Evolutionary conservation across 1,284 basidiomycete genomes (phyloP), one percentile per base, ranked within the genome.

Genomic region (Tilletia walkeri): DNA sequence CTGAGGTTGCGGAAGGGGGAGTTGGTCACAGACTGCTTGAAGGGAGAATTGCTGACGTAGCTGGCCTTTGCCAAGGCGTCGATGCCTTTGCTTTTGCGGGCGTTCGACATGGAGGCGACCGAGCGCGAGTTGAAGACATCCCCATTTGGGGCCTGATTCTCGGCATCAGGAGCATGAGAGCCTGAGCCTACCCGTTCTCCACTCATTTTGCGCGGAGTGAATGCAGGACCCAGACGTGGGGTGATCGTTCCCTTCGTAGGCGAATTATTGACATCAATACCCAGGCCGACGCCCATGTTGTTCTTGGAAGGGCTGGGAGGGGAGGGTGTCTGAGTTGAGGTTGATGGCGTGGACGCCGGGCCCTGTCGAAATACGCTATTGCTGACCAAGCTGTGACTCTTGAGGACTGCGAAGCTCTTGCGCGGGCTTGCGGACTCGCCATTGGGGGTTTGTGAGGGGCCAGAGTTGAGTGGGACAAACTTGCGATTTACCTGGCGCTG

Each of bases 11-110:
- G 41, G 82, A 78, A 63, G 68, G 56, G n/a, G 70, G 77, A 78
- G 38, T 70, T 70, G 41, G 82, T 82, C 14, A 74, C 73, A 0
- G 82, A 78, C 47, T 82, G 80, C 78, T 92, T 93, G 87, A 97
- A 97, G 54, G 79, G 77, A 30, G 79, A 80, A 61, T 80, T 81
- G 74, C 71, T 73, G 68, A 81, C 80, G 68, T 72, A 76, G 69
- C 71, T 76, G 24, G 72, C 73, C 47, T 73, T 69, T 49, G 75
- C 71, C 16, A 81, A 76, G 10, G 53, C 65, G 24, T 72, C 70
- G 69, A 75, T 69, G 18, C 70, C 73, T 47, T 69, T 56, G 61
- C 77, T 79, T 53, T 81, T 79, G 24, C 79, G 67, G 4, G 77
- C 59, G 36, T 63, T 38, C 50, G 50, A 10, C 18, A 53, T 18